Evolutionary conservation across 2,329 filamentous ascomycete species (phyloP), one percentile per base, ranked within the genome.

Genomic region (Xylaria polymorpha): DNA sequence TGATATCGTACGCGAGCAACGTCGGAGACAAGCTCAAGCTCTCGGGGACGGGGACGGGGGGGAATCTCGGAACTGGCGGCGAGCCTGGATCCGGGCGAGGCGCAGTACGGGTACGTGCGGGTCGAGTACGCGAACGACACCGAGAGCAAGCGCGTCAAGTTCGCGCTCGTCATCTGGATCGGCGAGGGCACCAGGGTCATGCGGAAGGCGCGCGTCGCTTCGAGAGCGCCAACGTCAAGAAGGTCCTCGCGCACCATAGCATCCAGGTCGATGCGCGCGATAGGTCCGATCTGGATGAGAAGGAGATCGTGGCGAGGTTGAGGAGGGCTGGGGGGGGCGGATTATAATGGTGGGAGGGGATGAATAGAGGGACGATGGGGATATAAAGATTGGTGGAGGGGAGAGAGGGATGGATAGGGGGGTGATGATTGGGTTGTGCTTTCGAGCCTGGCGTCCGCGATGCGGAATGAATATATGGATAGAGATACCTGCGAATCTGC

Each of bases 81-180:
- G 39, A 80, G 83, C 71, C 82, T 92, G 12, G 88, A 89, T 77
- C 84, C 88, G 75, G 76, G 77, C 43, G 84, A 90, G 80, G 89
- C 89, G 64, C 87, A 90, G 79, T 92, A 91, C 81, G 89, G 84
- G 64, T 91, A 91, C 81, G 86, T 83, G 74, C 87, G 88, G 37
- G 82, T 91, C 78, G 88, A 91, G 82, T 88, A 92, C 79, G 89
- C 89, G 77, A 92, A 92, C 81, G 90, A 92, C 79, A 87, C 87
- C 72, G 90, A 92, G 83, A 88, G 85, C 80, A 89, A 83, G 77
- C 84, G 90, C 44, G 87, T 91, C 76, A 92, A 92, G 81, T 92
- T 92, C 77, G 85, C 83, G 58, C 83, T 92, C 58, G 81, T 92
- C 39, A 85, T 91, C 72, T 92, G 90, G 90, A 91, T 91, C 78